Base-by-base conservation (phyloP, 768 basidiomycete species). In the Lanmaoa rubissima region DNA sequence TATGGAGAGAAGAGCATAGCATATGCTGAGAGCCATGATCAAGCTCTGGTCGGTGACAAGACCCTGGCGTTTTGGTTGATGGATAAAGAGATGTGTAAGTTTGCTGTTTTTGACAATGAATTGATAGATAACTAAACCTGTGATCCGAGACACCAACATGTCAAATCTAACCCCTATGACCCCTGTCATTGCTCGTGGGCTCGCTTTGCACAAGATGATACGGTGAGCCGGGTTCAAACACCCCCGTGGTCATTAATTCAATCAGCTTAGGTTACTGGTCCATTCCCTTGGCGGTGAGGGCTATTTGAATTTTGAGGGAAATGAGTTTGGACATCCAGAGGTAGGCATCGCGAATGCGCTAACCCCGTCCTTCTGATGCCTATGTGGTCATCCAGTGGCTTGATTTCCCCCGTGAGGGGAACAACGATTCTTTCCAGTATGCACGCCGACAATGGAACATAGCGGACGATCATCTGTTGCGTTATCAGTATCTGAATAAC, bases 1-100 rank as follows among this genome's bases (percentile, higher is more conserved):
- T 75, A 94, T 65, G 82, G 85, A 24, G 97, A 99, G 78, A 92
- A 86, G 76, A 94, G 90, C 62, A 84, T 99, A 49, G 92, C 94
- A 0, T 90, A 90, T 59, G 94, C 93, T 50, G 97, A 99, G 75
- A 94, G 91, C 64, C 97, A 98, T 62, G 96, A 98, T 73, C 97
- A 99, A 71, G 96, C 97, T 14, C 82, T 99, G 31, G 97, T 99
- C 0, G 97, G 97, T 13, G 97, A 99, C 77, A 99, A 99, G 78
- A 98, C 96, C 3, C 67, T 99, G 44, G 97, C 97, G 4, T 99
- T 99, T 75, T 99, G 97, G 97, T 74, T 98, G 55, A 99, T 99
- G 97, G 97, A 99, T 74, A 96, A 96, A 75, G 97, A 98, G 74
- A 99, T 99, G 97, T 98, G 95, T 94, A 79, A 64, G 85, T 78